These are phyloP conservation scores for Coprinellus micaceus DNA, from an alignment of 768 basidiomycete species.

Conservation along the genomic window DNA sequence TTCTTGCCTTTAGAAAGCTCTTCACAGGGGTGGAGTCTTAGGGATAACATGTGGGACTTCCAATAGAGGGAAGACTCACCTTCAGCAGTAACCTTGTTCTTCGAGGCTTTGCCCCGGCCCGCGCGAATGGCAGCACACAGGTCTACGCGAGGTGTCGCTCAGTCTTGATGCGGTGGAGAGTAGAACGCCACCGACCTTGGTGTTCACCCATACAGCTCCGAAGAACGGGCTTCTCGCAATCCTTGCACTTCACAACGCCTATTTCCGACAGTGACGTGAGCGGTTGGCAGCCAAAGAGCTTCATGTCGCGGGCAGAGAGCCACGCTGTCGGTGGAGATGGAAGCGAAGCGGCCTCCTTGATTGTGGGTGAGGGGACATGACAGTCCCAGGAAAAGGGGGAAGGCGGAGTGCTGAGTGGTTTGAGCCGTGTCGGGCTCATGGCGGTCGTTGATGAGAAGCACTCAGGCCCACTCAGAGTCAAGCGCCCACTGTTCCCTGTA, in stretches of 20 bases:
- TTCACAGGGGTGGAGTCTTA: no score
- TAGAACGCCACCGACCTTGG: constrained; percentile 44
- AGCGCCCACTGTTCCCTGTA: no score
- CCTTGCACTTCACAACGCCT: constrained; percentile 70
- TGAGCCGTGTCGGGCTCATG: constrained; percentile 35
- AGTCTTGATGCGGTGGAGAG: no score
- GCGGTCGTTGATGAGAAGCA: neutral
- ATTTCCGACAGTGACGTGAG: constrained; percentile 56
- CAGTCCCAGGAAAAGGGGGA: constrained; percentile 66
- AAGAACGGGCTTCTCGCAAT: constrained; percentile 80
- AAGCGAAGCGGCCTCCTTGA: constrained; percentile 38
- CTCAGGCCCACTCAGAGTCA: neutral
- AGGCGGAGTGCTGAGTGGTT: constrained; percentile 38
- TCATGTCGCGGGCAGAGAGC: constrained; percentile 85
- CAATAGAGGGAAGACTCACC: constrained; percentile 34
- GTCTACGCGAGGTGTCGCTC: constrained; percentile 35
- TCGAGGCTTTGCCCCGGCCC: constrained; percentile 48
- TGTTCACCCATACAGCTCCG: constrained; percentile 76
- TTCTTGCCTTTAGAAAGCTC: constrained; percentile 54
- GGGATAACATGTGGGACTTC: no score
- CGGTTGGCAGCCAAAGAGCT: constrained; percentile 77
- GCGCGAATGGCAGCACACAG: constrained; percentile 60
- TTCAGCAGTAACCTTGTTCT: constrained; percentile 53
- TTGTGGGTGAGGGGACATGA: constrained; percentile 34
- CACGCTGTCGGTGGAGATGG: constrained; percentile 79